Evolutionary conservation across 208 protist genomes (phyloP).

Genomic region (Leishmania turanica): DNA sequence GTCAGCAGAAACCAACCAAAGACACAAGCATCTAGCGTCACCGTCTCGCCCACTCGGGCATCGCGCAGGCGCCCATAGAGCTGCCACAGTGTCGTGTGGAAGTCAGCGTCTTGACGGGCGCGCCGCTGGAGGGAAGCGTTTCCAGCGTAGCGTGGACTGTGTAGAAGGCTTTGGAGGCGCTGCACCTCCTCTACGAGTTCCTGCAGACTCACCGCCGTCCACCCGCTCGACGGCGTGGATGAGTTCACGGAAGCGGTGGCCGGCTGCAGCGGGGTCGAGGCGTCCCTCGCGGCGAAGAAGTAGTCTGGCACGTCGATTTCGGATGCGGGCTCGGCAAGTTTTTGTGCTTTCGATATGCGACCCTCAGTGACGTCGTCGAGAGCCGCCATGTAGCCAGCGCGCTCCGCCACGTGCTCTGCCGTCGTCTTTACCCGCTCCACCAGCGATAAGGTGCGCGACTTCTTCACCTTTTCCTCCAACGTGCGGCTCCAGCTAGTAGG

Average conservation of each 20-base stretch:
- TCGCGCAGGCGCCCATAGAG: slow-evolving; percentile 48
- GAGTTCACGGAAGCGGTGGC: not conserved
- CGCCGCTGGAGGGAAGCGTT: slow-evolving; percentile 30
- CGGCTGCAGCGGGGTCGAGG: too few species aligned
- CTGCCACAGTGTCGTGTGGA: slow-evolving; percentile 23
- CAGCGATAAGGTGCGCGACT: slow-evolving; percentile 34
- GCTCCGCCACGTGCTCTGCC: slow-evolving; percentile 44
- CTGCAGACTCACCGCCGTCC: slow-evolving; percentile 38
- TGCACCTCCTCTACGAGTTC: slow-evolving; percentile 44
- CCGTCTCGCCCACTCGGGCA: slow-evolving; percentile 46
- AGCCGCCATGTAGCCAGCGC: slow-evolving; percentile 3
- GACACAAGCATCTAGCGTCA: slow-evolving; percentile 59
- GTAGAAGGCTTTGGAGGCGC: slow-evolving; percentile 32
- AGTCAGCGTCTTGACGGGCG: slow-evolving; percentile 24
- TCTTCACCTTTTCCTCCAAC: slow-evolving; percentile 54
- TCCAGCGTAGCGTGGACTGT: slow-evolving; percentile 34
- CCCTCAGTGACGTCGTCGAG: not conserved
- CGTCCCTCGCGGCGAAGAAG: slow-evolving; percentile 12
- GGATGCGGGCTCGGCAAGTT: not conserved
- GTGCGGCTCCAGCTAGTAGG: slow-evolving; percentile 71
- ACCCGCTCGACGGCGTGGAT: not conserved
- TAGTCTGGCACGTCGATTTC: slow-evolving; percentile 4
- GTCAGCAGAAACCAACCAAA: slow-evolving; percentile 57
- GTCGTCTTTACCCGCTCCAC: slow-evolving; percentile 49
- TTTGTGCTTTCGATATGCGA: not conserved